Base-by-base conservation (phyloP, 2,329 filamentous ascomycete genomes). In the Hymenoscyphus linearis region DNA sequence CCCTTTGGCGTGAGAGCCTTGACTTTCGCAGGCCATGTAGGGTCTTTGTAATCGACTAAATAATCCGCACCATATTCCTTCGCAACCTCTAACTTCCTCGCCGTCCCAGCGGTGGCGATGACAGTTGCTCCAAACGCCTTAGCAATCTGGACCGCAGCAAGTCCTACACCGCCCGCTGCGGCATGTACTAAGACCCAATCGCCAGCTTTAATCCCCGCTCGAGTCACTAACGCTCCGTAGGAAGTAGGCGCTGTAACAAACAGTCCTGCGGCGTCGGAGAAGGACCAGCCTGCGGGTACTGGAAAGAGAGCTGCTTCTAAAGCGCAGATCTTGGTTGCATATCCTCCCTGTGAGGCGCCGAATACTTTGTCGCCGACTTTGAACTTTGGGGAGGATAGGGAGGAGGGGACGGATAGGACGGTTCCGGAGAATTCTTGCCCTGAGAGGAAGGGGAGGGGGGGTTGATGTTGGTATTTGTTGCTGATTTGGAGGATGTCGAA, bases 401-500 rank as follows among this genome's bases (percentile, higher is more conserved):
- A 70, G 1, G 79, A 78, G 0, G 91, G 92, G 0, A 84, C 81
- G 55, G 87, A 81, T 55, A 93, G 74, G 67, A 98, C 80, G 4
- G 86, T 81, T 66, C 93, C 93, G 26, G 90, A 85, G 77, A 97
- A 98, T 74, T 98, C 93, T 71, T 85, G 84, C 63, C 93, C 93
- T 0, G 91, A 85, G 56, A 93, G 78, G 92, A 93, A 96, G 35
- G 93, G 93, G 55, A 97, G 86, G 16, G 63, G 85, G 0, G 92
- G 92, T 70, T 97, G 93, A 73, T 91, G 83, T 73, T 98, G 93
- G 77, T 98, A 98, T 83, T 96, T 96, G 60, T 93, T 93, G 72
- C 91, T 88, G 72, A 97, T 91, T 73, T 98, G 93, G 59, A 98
- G 85, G 61, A 96, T 89, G 74, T 98, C 93, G 79, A 97, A 98